Evolutionary conservation across 768 basidiomycete species (phyloP), one percentile per base, ranked within the genome.

Genomic region (Tylopilus intermedius): DNA sequence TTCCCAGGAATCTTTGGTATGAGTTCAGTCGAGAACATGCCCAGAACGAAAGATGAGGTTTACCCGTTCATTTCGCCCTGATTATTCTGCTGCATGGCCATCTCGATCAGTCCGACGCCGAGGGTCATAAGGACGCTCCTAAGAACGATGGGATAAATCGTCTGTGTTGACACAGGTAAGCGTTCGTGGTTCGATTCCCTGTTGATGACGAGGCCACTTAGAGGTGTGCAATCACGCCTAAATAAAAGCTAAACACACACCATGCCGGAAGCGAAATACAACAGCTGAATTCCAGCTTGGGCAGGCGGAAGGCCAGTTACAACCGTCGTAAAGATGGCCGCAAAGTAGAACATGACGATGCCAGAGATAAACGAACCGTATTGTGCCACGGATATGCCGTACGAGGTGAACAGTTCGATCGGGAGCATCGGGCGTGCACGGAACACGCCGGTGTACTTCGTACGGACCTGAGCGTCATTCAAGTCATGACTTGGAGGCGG

Each of bases 261-360:
- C 58, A 76, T 57, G 7, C 74, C 75, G 29, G 64, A 18, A 18
- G 18, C 18, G 18, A 18, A 18, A 18, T 18, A 18, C 18, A 18
- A 18, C 18, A 18, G 18, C 18, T 18, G 18, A 18, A 18, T 18
- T 18, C 18, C 18, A 18, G 18, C 18, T 18, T 18, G 18, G 18
- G 18, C 18, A 18, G 18, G 18, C 18, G 18, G 18, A 18, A 18
- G 18, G 18, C 18, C 18, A 18, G 18, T 64, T 15, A 76, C 78
- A 59, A 78, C 67, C 18, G 71, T 72, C 65, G 76, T 72, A 63
- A 81, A 80, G 47, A 79, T 76, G 0, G 78, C 69, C 40, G 79
- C 69, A 54, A 80, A 79, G 60, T 81, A 81, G 62, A 79, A 65
- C 71, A 74, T 74, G 52, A 80, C 70, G 62, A 80, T 74, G 8